A percentile compares a stretch with the other conserved stretches of the same genome.
phyloP scores from a whole-genome alignment of 768 basidiomycete species.

The Cytidiella melzeri region DNA sequence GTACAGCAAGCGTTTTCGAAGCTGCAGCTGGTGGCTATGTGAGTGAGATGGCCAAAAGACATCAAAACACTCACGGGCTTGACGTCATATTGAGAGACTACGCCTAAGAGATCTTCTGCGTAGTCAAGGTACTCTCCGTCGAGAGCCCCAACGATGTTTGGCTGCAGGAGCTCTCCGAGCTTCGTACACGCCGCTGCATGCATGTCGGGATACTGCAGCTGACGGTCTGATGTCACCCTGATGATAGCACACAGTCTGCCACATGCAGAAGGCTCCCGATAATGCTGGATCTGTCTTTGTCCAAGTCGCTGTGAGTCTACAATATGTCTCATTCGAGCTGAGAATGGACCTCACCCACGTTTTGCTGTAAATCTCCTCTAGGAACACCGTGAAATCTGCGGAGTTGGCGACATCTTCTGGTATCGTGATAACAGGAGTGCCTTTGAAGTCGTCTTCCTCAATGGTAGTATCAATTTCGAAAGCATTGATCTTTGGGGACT shows the following conservation, averaged over 20 bases:
- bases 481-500: conserved; percentile 33
- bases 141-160: conserved; percentile 26
- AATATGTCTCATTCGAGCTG: no score
- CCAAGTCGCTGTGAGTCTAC: conserved; percentile 3
- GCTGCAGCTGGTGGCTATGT: conserved; percentile 19
- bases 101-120: conserved; percentile 45
- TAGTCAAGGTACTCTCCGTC: conserved; percentile 33
- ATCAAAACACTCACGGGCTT: conserved; percentile 46
- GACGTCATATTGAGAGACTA: conserved; percentile 45
- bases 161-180: conserved; percentile 42
- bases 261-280: background rate
- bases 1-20: conserved; percentile 60
- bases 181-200: conserved; percentile 38
- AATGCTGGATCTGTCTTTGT: background rate
- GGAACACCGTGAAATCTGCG: conserved; percentile 47
- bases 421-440: conserved; percentile 21
- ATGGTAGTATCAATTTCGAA: conserved; percentile 1
- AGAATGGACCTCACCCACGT: conserved; percentile 36
- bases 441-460: background rate
- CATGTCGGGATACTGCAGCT: conserved; percentile 52
- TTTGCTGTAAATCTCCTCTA: conserved; percentile 66
- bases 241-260: conserved; percentile 28
- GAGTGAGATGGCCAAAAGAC: no score
- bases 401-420: conserved; percentile 31
- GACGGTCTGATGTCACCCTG: conserved; percentile 48